Evolutionary conservation across 139 green algal species (phyloP).

Genomic region (Penium margaritaceum): DNA sequence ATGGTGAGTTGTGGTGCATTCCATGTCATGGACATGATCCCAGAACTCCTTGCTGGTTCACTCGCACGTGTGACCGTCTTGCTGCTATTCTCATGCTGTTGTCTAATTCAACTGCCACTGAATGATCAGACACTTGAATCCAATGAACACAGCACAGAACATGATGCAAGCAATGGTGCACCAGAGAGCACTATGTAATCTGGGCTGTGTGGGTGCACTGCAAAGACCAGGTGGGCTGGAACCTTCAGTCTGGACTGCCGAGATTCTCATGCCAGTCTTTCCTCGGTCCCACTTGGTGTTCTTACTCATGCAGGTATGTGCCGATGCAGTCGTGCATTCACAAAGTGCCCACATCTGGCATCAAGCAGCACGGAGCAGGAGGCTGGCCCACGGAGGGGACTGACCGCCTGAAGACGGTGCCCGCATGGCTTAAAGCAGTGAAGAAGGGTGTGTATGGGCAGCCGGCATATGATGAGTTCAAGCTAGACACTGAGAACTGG

Average conservation of each 20-base stretch:
- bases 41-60: not conserved
- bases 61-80: not conserved
- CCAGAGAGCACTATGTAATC: too few species aligned
- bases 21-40: too few species aligned
- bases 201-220: not conserved
- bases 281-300: not conserved
- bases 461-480: slow-evolving; percentile 21
- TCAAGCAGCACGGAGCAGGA: not conserved
- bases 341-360: slow-evolving; percentile 3
- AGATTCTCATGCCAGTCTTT: not conserved
- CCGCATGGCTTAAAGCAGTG: slow-evolving; percentile 10
- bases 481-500: slow-evolving; percentile 23
- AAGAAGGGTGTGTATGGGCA: slow-evolving; percentile 21
- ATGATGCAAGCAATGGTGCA: too few species aligned
- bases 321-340: slow-evolving; percentile 27
- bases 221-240: not conserved
- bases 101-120: not conserved
- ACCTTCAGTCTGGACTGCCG: too few species aligned
- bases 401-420: slow-evolving; percentile 14
- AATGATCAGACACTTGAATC: too few species aligned
- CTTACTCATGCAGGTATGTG: slow-evolving; percentile 13
- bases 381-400: slow-evolving; percentile 11
- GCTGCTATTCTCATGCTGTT: not conserved
- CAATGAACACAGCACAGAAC: too few species aligned
- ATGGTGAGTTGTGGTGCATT: too few species aligned